phyloP scores from a whole-genome alignment of 345 rosid species.

The Populus simonii region DNA sequence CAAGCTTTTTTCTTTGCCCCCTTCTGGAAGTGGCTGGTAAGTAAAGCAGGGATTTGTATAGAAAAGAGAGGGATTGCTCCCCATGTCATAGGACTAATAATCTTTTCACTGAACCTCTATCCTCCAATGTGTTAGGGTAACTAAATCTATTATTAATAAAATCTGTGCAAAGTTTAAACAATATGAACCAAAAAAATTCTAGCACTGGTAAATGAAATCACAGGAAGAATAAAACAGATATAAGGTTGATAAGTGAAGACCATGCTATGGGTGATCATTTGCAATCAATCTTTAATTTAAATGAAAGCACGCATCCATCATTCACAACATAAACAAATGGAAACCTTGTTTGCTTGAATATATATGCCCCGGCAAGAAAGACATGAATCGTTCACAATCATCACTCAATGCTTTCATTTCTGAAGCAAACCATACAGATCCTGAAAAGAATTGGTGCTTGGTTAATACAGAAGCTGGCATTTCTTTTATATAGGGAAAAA shows the following conservation, averaged over 20 bases:
- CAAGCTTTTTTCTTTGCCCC: not conserved
- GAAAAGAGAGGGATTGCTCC: not conserved
- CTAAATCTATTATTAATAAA: not conserved
- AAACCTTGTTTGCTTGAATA: conserved; percentile 90
- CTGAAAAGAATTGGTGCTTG: conserved; percentile 31
- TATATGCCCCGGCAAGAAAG: conserved; percentile 71
- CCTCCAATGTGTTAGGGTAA: not conserved
- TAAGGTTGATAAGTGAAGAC: not conserved
- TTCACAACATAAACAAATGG: conserved; percentile 12
- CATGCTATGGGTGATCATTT: not conserved
- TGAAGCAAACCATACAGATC: conserved; percentile 88
- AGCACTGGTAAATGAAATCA: not conserved
- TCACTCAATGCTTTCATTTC: conserved; percentile 93
- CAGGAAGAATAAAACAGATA: not conserved
- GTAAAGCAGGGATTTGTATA: not conserved
- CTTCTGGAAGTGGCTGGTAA: not conserved
- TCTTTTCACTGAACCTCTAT: not conserved
- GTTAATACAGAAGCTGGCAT: conserved; percentile 6
- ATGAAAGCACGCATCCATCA: not conserved
- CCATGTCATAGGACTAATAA: not conserved
- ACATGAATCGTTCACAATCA: conserved; percentile 72
- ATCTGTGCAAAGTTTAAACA: not conserved
- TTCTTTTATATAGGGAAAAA: not conserved
- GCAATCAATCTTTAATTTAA: not conserved
- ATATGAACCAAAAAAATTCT: not conserved